Base-by-base conservation (phyloP, 768 basidiomycete species). In the button mushroom (Agaricus bisporus) region DNA sequence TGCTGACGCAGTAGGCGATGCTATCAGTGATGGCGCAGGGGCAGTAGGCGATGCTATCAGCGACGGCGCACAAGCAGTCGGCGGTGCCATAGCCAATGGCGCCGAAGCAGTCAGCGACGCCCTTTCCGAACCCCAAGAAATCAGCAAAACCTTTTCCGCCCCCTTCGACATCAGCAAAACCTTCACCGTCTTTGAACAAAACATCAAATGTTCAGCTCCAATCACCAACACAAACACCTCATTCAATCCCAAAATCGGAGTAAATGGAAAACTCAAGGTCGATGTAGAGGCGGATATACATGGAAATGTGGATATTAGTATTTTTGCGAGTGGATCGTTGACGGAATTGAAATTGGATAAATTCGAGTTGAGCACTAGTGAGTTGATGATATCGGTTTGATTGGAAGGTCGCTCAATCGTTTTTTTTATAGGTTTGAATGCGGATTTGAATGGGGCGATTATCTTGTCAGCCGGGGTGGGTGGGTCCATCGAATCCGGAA, bases 261-360 rank as follows among this genome's bases (percentile, higher is more conserved):
- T 67, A 5, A 52, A 41, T 1, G 70, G 64, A 0, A 52, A 59
- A 35, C 29, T 70, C 9, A 65, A 60, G n/a, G 59, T 67, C 1
- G 66, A 70, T 48, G 57, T 69, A 4, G 58, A 64, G 18, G 65
- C 65, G 5, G 64, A 64, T 25, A 71, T 69, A 3, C 64, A 72
- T 43, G 73, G 68, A 0, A 55, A 66, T 3, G 66, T 68, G 1
- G 64, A 65, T 9, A 57, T 76, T 17, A 76, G 75, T 11, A 61
- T 79, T 6, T 73, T 68, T 5, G 75, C 70, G 0, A 62, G 53
- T 26, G 79, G 80, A 12, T 74, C 74, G 4, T 63, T 81, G 45
- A 49, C 78, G 2, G 80, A 79, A 2, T 76, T 75, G 0, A 63
- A 69, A 25, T 57, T 78, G 4, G 53, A 59, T 0, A 65, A 68